These are phyloP conservation scores for Syncephalastrum contaminatum DNA, from an alignment of 371 early-diverging fungal species.

Conservation along the genomic window DNA sequence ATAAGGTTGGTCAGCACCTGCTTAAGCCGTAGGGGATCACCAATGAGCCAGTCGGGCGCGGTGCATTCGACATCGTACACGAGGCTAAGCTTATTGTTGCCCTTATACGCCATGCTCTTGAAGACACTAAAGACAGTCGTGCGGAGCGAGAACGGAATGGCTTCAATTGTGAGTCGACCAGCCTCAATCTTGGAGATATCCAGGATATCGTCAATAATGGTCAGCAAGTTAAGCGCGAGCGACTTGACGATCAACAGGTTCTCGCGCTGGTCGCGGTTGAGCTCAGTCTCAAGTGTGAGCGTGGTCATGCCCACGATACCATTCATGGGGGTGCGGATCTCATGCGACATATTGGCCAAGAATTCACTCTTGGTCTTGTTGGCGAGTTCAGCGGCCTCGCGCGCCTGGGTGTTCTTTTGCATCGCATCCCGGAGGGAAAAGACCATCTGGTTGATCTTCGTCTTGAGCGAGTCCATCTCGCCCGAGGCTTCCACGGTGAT, in stretches of 20 bases:
- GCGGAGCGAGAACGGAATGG: conserved; percentile 67
- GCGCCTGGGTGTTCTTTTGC: conserved; percentile 67
- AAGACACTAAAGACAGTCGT: conserved; percentile 65
- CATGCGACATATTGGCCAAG: conserved; percentile 77
- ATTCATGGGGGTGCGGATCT: conserved; percentile 77
- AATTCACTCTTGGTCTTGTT: conserved; percentile 76
- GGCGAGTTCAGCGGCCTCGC: conserved; percentile 74
- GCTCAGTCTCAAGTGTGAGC: conserved; percentile 54
- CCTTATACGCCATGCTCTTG: conserved; percentile 68
- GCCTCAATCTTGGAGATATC: conserved; percentile 87
- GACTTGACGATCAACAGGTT: conserved; percentile 70
- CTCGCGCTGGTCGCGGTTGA: conserved; percentile 75
- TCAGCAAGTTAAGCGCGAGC: conserved; percentile 65
- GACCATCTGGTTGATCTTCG: conserved; percentile 78
- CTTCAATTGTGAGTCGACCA: conserved; percentile 71
- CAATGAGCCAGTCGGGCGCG: conserved; percentile 70
- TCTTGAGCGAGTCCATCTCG: conserved; percentile 77
- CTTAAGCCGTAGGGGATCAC: conserved; percentile 73
- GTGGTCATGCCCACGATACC: conserved; percentile 79
- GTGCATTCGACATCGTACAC: conserved; percentile 63
- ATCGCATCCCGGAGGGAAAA: conserved; percentile 66
- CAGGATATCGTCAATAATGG: conserved; percentile 79
- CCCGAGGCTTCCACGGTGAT: conserved; percentile 74
- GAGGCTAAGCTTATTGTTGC: conserved; percentile 65
- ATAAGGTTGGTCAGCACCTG: conserved; percentile 86